A percentile compares a stretch with the other conserved stretches of the same genome.
phyloP scores from a whole-genome alignment of 2,329 filamentous ascomycete genomes.

The Cryphonectria naterciae region DNA sequence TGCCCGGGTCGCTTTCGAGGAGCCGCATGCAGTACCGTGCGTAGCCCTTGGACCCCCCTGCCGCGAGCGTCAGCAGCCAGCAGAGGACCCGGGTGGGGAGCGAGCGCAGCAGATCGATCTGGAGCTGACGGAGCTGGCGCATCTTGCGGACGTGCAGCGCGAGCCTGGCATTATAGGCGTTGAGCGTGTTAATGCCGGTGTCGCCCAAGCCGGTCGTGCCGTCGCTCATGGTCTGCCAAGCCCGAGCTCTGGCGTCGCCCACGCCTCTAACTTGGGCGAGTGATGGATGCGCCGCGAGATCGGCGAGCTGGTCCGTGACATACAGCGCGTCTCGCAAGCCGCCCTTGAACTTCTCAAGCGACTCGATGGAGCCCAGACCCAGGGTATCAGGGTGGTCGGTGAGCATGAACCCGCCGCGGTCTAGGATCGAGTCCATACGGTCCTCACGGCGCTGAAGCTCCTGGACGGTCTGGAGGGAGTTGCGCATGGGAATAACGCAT shows the following conservation, averaged over 20 bases:
- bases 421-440: slow-evolving; percentile 24
- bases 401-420: slow-evolving; percentile 23
- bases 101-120: not conserved
- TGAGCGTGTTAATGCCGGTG: not conserved
- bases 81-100: not conserved
- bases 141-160: not conserved
- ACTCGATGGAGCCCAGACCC: slow-evolving; percentile 3
- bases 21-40: slow-evolving; percentile 11
- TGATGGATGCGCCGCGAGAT: slow-evolving; percentile 14
- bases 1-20: slow-evolving; percentile 17
- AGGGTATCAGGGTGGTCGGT: slow-evolving; percentile 11
- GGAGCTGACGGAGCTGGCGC: slow-evolving; percentile 1
- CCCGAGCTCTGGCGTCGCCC: not conserved
- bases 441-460: slow-evolving; percentile 25
- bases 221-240: not conserved
- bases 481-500: slow-evolving; percentile 8
- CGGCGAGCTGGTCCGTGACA: slow-evolving; percentile 18
- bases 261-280: not conserved
- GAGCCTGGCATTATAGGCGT: not conserved
- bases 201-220: not conserved
- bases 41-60: slow-evolving; percentile 8
- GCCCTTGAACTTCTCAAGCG: slow-evolving; percentile 21
- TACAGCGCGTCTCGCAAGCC: slow-evolving; percentile 21
- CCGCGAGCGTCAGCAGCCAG: slow-evolving; percentile 17
- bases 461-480: slow-evolving; percentile 20